These are phyloP conservation scores for Lasiosphaeris hirsuta DNA, from an alignment of 495 filamentous ascomycete genomes.

Conservation along the genomic window DNA sequence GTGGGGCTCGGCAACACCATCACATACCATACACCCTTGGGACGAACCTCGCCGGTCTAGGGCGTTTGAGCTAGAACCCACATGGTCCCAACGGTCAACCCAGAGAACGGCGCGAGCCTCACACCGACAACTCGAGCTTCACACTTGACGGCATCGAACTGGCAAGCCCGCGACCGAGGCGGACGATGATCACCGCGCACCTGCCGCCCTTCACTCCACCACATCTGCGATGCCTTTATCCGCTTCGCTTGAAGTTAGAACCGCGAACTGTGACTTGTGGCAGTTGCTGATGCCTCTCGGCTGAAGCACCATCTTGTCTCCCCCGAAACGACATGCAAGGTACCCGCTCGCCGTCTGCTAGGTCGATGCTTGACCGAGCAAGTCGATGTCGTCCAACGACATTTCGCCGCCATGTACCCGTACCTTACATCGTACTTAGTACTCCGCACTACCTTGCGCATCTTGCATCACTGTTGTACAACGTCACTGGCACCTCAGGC, in stretches of 20 bases:
- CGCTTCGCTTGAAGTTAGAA: constrained; percentile 11
- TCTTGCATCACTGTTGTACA: constrained; percentile 7
- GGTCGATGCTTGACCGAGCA: constrained; percentile 4
- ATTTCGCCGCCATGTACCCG: neutral
- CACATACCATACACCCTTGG: too few species aligned
- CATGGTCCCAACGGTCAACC: too few species aligned
- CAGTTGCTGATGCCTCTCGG: constrained; percentile 16
- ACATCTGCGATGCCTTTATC: constrained; percentile 14
- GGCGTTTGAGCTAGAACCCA: too few species aligned
- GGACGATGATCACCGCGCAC: constrained; percentile 1
- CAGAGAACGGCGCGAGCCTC: neutral
- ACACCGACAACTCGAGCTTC: neutral
- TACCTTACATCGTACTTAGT: neutral
- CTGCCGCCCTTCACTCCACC: constrained; percentile 14
- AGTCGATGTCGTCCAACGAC: neutral
- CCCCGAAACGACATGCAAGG: constrained; percentile 25
- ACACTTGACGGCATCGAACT: neutral
- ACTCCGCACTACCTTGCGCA: constrained; percentile 5
- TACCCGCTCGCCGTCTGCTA: constrained; percentile 12
- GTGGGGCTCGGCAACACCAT: too few species aligned
- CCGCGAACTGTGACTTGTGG: neutral
- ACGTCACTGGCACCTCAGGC: constrained; percentile 8
- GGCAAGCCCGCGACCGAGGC: neutral
- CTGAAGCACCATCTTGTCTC: constrained; percentile 17
- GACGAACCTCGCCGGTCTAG: too few species aligned